Evolutionary conservation across 176 grass and related monocot species (phyloP).

Genomic region (Chrysopogon serrulatus): DNA sequence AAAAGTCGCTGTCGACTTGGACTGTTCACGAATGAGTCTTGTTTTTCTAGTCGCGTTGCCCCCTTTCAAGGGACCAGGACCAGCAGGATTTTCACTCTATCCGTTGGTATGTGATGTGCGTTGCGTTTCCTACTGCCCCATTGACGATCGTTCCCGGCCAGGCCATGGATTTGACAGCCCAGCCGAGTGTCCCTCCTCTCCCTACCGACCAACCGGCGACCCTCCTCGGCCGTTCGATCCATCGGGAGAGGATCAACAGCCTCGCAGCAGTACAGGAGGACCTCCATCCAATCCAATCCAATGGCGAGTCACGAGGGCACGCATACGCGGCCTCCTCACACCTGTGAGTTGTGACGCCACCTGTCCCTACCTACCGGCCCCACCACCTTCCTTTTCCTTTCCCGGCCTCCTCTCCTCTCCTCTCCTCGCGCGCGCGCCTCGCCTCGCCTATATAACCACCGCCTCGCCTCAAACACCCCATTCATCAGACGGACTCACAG

Average conservation of each 20-base stretch:
- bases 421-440: neutral
- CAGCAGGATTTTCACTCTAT: neutral
- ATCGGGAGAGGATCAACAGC: neutral
- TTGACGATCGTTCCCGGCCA: neutral
- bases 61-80: neutral
- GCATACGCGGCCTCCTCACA: neutral
- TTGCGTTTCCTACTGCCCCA: neutral
- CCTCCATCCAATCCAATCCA: neutral
- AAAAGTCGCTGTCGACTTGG: neutral
- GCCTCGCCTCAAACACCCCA: constrained; percentile 8
- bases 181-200: neutral
- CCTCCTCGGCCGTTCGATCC: neutral
- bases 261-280: neutral
- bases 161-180: neutral
- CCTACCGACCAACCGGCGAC: neutral
- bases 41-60: neutral
- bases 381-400: constrained; percentile 30
- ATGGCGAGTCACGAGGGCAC: neutral
- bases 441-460: constrained; percentile 29
- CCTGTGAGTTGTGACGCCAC: constrained; percentile 13
- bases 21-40: neutral
- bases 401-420: neutral
- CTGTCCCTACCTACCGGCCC: constrained; percentile 2
- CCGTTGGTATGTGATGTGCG: neutral
- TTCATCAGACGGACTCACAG: neutral